Evolutionary conservation across 1,284 basidiomycete species (phyloP), one percentile per base, ranked within the genome.

Genomic region (Ustilago hordei): DNA sequence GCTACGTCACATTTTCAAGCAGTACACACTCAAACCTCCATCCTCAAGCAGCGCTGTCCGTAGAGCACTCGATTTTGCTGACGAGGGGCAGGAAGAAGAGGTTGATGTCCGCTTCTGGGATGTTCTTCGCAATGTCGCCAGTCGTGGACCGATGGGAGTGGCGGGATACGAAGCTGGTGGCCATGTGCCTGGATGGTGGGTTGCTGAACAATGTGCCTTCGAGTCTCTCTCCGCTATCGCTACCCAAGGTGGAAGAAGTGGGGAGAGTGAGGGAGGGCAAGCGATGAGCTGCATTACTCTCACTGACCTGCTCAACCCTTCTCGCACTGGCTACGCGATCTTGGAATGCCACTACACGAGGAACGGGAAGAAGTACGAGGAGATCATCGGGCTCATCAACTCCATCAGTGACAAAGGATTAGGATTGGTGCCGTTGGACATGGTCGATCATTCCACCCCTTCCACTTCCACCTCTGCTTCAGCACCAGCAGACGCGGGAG

Each of bases 91-190:
- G 23, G 34, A 19, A 11, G 65, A 75, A 12, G 64, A 61, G n/a
- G 64, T 64, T 17, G 78, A 81, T 53, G 59, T 65, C 9, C 65
- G 80, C 17, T 83, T 81, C 58, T 81, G 80, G 80, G 72, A 75
- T 34, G 61, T 83, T 1, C 55, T 83, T 12, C 66, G 76, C 45
- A 80, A 75, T 36, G 68, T 74, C 2, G 55, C 71, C 0, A 50
- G 41, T 17, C 69, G 81, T 31, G 81, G 81, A 4, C 75, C 80
- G 31, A 54, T 80, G 38, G 78, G 79, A 6, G 47, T 79, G 2
- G 35, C 69, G 0, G 55, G 34, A 1, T 77, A 74, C 55, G 74
- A 72, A 28, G 63, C 47, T 19, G 70, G 79, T 4, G 72, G 72
- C 5, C 66, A 74, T 8, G 50, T 64, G 11, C 48, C 38, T 4